Conservation (phyloP, 345 rosid genomes). For the Acer saccharum region DNA sequence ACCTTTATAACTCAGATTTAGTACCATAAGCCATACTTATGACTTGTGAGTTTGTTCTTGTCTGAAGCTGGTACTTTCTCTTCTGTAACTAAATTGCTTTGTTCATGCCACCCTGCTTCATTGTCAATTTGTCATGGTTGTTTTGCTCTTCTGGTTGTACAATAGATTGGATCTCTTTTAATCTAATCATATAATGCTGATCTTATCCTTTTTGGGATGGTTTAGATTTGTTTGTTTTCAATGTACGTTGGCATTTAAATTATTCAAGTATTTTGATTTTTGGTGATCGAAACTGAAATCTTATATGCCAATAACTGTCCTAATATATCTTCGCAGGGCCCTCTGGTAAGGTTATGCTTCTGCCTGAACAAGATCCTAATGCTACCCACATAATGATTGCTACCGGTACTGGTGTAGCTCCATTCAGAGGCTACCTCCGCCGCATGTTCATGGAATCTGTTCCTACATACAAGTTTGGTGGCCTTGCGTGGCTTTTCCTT, state of each 20-base stretch:
- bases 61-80: neutral
- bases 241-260: neutral
- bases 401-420: conserved; percentile 97
- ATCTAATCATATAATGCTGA: neutral
- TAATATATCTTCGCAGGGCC: conserved; percentile 64
- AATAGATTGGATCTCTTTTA: neutral
- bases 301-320: conserved; percentile 2
- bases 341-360: conserved; percentile 94
- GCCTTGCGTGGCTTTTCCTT: conserved; percentile 97
- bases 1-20: neutral
- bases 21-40: neutral
- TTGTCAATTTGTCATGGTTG: neutral
- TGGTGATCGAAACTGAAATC: neutral
- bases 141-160: neutral
- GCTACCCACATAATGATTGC: conserved; percentile 98
- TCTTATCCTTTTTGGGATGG: neutral
- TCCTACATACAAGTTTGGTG: conserved; percentile 73
- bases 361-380: conserved; percentile 82
- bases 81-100: neutral
- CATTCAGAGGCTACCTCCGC: conserved; percentile 86
- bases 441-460: conserved; percentile 98
- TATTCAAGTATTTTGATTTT: neutral
- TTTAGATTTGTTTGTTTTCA: neutral
- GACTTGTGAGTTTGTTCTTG: neutral
- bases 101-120: neutral